These are phyloP conservation scores for Somion occarium DNA, from an alignment of 1,284 basidiomycete species.

Conservation along the genomic window DNA sequence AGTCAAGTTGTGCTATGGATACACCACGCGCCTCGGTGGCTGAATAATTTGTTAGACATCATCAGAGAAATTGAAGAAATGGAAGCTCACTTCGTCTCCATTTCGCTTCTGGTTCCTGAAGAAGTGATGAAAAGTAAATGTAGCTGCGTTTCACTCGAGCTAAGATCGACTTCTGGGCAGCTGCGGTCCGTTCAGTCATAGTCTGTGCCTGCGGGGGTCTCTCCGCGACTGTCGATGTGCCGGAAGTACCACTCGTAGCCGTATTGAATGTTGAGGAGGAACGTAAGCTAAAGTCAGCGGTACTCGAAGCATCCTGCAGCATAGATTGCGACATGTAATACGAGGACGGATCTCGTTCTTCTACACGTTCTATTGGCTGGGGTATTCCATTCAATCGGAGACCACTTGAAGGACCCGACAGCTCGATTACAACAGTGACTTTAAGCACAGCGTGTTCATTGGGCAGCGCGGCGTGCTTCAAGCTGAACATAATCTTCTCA, in stretches of 20 bases:
- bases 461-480: conserved; percentile 68
- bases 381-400: conserved; percentile 83
- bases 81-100: conserved; percentile 78
- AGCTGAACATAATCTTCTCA: conserved; percentile 62
- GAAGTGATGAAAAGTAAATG: conserved; percentile 94
- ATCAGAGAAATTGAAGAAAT: conserved; percentile 4
- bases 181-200: conserved; percentile 50
- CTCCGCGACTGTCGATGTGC: conserved; percentile 27
- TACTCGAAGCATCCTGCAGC: conserved; percentile 66
- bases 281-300: conserved; percentile 61
- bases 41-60: conserved; percentile 18
- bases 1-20: conserved; percentile 92
- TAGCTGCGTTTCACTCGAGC: conserved; percentile 90
- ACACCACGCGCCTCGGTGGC: conserved; percentile 87
- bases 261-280: conserved; percentile 46
- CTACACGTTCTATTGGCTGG: conserved; percentile 59
- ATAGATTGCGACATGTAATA: conserved; percentile 51
- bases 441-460: conserved; percentile 77
- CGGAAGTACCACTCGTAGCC: conserved; percentile 20
- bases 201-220: conserved; percentile 27
- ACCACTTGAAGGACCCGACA: conserved; percentile 71
- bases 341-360: conserved; percentile 61
- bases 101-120: conserved; percentile 98
- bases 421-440: conserved; percentile 75
- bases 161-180: conserved; percentile 74